Evolutionary conservation across 495 filamentous ascomycete genomes (phyloP), one percentile per base, ranked within the genome.

Genomic region (Tuber indicum): DNA sequence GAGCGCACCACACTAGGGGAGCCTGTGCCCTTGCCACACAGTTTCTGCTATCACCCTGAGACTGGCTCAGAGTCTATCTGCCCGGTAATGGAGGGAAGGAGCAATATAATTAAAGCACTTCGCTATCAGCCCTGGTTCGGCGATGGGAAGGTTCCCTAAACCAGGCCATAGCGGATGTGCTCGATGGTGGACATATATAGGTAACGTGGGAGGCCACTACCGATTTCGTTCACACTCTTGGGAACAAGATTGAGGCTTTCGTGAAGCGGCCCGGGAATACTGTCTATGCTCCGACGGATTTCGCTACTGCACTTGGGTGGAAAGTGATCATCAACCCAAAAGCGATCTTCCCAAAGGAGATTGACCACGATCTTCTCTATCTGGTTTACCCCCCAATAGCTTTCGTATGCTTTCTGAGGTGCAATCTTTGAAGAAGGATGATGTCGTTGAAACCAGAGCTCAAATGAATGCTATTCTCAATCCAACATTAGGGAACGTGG

Each of bases 401-500:
- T 98, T 98, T 91, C 91, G 96, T 77, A 98, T 98, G 96, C 88
- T 98, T 77, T 94, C 96, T 44, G 96, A 96, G 73, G 94, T 94
- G 39, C 90, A 96, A 84, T 94, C 96, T 41, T 86, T 99, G 78
- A 93, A 96, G 88, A 96, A 95, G 84, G 96, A 92, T 49, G 96
- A 99, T 86, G 89, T 93, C 71, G 88, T 99, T 19, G 91, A 93
- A 77, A 98, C 96, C 0, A 97, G 93, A 72, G 96, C 96, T 72
- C 93, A 94, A 84, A 93, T 98, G 86, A 98, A 98, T 82, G 93
- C 96, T 36, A 93, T 99, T 75, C 92, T 99, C 87, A 98, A n/a
- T n/a, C n/a, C n/a, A n/a, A n/a, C n/a, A n/a, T n/a, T n/a, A n/a
- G n/a, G n/a, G n/a, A n/a, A n/a, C n/a, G n/a, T n/a, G n/a, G n/a